A percentile compares a stretch with the other conserved stretches of the same genome.
Evolutionary conservation across 108 stramenopile species (phyloP).

Genomic region (Skeletonema marinoi): DNA sequence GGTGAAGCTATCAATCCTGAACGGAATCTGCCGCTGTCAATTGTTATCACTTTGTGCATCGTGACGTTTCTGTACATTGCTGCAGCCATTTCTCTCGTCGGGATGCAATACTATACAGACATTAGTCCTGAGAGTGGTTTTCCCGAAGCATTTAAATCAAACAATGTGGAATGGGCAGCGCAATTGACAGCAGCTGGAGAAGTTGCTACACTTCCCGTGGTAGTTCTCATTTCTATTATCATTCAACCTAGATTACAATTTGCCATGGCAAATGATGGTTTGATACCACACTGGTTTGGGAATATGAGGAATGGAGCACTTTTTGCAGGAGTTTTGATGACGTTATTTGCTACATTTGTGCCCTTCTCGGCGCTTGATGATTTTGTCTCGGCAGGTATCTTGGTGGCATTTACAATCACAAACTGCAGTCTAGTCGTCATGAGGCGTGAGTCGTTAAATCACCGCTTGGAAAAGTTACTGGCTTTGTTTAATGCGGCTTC

Average conservation of each 20-base stretch:
- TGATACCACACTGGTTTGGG: slow-evolving; percentile 79
- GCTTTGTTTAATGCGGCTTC: slow-evolving; percentile 47
- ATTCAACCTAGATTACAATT: slow-evolving; percentile 89
- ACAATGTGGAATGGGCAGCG: slow-evolving; percentile 42
- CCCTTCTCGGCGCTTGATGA: slow-evolving; percentile 85
- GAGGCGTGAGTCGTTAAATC: slow-evolving; percentile 39
- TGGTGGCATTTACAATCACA: slow-evolving; percentile 75
- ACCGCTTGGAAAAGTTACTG: slow-evolving; percentile 34
- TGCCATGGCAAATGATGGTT: slow-evolving; percentile 88
- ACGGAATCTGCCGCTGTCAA: slow-evolving; percentile 75
- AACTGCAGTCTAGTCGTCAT: slow-evolving; percentile 64
- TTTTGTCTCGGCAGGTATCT: slow-evolving; percentile 80
- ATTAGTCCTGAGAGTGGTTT: slow-evolving; percentile 57
- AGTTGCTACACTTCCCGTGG: slow-evolving; percentile 87
- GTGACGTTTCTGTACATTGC: slow-evolving; percentile 76
- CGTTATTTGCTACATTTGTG: slow-evolving; percentile 79
- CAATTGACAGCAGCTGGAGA: slow-evolving; percentile 69
- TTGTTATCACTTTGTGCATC: slow-evolving; percentile 70
- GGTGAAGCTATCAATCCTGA: slow-evolving; percentile 85
- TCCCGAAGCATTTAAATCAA: slow-evolving; percentile 43
- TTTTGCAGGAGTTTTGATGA: slow-evolving; percentile 76
- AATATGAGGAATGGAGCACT: slow-evolving; percentile 63
- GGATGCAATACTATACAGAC: slow-evolving; percentile 69
- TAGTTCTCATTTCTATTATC: slow-evolving; percentile 88
- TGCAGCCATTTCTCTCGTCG: slow-evolving; percentile 81